Evolutionary conservation across 2,329 filamentous ascomycete genomes (phyloP).

Genomic region (Cladophialophora exuberans): DNA sequence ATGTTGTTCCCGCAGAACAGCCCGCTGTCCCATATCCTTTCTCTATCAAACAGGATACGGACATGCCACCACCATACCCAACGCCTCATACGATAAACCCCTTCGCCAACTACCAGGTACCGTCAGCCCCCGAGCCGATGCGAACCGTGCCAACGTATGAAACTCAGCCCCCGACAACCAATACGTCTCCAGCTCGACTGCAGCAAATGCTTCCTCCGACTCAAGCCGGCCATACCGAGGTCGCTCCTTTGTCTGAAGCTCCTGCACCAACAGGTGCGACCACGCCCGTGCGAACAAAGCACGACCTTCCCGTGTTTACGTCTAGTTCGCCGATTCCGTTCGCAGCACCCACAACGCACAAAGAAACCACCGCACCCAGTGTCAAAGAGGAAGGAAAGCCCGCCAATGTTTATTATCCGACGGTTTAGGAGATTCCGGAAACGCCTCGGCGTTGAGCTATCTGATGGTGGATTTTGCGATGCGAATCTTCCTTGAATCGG

Average conservation of each 20-base stretch:
- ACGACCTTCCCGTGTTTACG: constrained; percentile 54
- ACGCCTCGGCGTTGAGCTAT: constrained; percentile 39
- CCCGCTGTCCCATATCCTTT: too few relatives aligned
- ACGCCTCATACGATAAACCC: not conserved
- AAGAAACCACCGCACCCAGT: not conserved
- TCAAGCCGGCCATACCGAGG: too few relatives aligned
- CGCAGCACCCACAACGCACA: constrained; percentile 27
- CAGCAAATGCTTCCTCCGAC: not conserved
- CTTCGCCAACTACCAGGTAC: not conserved
- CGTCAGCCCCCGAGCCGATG: not conserved
- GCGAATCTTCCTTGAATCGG: not conserved
- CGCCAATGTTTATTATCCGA: not conserved
- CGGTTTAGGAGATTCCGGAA: constrained; percentile 50
- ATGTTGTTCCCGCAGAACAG: not conserved
- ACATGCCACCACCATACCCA: not conserved
- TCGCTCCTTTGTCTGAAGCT: not conserved
- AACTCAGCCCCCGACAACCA: not conserved
- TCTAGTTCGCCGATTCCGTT: constrained; percentile 50
- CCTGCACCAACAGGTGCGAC: constrained; percentile 4
- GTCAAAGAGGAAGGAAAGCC: not conserved
- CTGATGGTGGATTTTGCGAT: not conserved
- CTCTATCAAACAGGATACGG: not conserved
- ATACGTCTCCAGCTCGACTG: too few relatives aligned
- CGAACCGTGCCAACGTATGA: not conserved
- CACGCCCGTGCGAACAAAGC: constrained; percentile 37